Base-by-base conservation (phyloP, 371 early-diverging fungal species). In the Chytridiales sp. region DNA sequence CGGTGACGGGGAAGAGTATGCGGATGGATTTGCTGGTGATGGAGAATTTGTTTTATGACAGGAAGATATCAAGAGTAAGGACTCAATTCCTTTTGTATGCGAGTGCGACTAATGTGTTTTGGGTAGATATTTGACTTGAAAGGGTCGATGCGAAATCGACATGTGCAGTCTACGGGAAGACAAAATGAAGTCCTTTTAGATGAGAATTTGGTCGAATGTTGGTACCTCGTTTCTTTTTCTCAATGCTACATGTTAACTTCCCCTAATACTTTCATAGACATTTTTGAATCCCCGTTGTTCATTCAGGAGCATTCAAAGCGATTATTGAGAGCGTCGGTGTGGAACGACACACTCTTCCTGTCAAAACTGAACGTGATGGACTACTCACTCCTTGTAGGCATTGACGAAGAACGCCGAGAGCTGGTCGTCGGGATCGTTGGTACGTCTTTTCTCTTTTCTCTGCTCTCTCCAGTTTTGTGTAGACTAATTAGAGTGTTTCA, bases 121-220 rank as follows among this genome's bases (percentile, higher is more conserved):
- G 31, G 8, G 31, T 34, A 62, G 78, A 85, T 95, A 5, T 97
- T 88, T 73, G 98, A 97, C 72, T 70, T 97, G 40, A 97, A 97
- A 66, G 98, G 98, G 0, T 95, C 95, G 0, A 85, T 87, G 69
- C 79, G 98, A 43, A 97, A 97, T 64, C 84, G 98, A 29, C 89
- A 90, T 72, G 93, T 90, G 0, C 88, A 88, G 56, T 86, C 89
- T 4, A 91, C 92, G 4, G 93, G 91, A 17, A 76, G 74, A 47
- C 85, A 89, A 57, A 87, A 90, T 47, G 92, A 91, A 55, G 96
- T 95, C 15, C 71, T 94, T 32, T 72, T 93, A 59, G 97, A 97
- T 67, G 94, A 93, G 67, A 95, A 97, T 61, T 78, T 95, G 51
- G 78, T 95, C 43, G 90, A 93, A 76, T 80, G 87, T 85, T 53